Percentiles rank a stretch among this genome's conserved stretches.
Conservation (phyloP, 352 stramenopile genomes). For the Globisporangium paroecandrum region DNA sequence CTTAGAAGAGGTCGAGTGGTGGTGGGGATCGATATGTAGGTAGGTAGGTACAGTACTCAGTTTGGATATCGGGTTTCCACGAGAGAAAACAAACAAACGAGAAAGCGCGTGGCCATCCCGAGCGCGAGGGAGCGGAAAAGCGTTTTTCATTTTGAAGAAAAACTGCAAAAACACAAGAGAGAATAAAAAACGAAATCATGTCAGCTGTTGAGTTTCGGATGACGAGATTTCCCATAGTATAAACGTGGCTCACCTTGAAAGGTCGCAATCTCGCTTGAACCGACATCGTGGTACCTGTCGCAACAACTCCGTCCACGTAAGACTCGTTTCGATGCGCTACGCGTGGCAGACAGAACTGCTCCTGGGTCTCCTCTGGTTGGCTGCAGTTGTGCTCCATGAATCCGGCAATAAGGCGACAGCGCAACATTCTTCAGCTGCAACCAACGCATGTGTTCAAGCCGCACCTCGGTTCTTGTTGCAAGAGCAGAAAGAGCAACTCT, state of each 20-base stretch:
- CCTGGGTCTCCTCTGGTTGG: not conserved
- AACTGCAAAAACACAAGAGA: constrained; percentile 2
- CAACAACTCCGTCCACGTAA: not conserved
- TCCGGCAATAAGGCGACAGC: not conserved
- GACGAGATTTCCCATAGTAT: not conserved
- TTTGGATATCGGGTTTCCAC: constrained; percentile 1
- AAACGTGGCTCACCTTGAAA: not conserved
- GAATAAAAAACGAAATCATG: not conserved
- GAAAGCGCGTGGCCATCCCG: not conserved
- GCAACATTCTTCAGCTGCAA: not conserved
- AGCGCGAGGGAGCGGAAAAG: not conserved
- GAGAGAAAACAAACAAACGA: not conserved
- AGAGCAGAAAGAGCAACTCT: constrained; percentile 29
- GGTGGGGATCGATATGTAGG: constrained; percentile 5
- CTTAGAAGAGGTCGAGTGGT: constrained; percentile 8
- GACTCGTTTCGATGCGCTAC: not conserved
- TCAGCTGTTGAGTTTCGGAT: not conserved
- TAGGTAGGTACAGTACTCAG: constrained; percentile 10
- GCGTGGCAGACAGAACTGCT: not conserved
- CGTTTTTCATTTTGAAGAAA: not conserved
- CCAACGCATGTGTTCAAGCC: constrained; percentile 22
- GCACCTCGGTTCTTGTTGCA: constrained; percentile 28
- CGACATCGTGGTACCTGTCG: not conserved
- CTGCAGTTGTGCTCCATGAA: not conserved
- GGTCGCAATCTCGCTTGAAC: not conserved